A percentile compares a stretch with the other conserved stretches of the same genome.
phyloP scores from a whole-genome alignment of 768 basidiomycete genomes.

The Mycena floridula region DNA sequence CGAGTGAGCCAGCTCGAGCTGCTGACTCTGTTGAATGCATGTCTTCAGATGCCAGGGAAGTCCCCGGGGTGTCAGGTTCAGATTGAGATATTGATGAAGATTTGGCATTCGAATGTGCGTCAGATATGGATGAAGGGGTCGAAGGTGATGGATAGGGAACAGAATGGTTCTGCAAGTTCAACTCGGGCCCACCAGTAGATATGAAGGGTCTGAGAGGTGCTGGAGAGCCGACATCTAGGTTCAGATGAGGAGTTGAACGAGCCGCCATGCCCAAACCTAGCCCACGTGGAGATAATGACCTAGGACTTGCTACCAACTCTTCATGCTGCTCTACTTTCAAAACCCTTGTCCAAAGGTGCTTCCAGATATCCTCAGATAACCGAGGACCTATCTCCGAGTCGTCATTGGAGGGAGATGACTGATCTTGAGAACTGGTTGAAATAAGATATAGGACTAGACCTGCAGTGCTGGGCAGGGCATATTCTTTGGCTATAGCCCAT shows the following conservation, averaged over 20 bases:
- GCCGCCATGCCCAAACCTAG: constrained; percentile 38
- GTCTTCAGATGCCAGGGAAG: constrained; percentile 17
- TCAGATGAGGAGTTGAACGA: constrained; percentile 27
- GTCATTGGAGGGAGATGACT: constrained; percentile 20
- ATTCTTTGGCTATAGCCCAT: constrained; percentile 86
- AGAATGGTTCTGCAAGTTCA: no score
- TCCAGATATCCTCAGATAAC: constrained; percentile 85
- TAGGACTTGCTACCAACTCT: constrained; percentile 31
- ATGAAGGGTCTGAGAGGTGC: constrained; percentile 40
- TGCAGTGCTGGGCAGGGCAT: constrained; percentile 79
- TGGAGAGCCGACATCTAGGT: neutral
- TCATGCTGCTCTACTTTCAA: constrained; percentile 52
- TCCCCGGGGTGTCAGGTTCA: constrained; percentile 50
- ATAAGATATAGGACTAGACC: constrained; percentile 84
- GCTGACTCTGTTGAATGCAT: no score
- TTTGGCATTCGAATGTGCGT: constrained; percentile 37
- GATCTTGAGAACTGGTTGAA: constrained; percentile 7
- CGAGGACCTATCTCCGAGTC: constrained; percentile 66
- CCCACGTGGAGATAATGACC: constrained; percentile 33
- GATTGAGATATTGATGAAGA: constrained; percentile 36
- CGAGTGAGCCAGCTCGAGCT: constrained; percentile 40
- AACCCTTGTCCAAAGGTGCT: constrained; percentile 75
- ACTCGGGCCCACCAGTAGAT: constrained; percentile 36
- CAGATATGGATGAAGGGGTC: constrained; percentile 48
- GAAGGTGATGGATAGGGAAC: constrained; percentile 30